Conservation (phyloP, 2,329 filamentous ascomycete species). For the Cladosporium sp. region DNA sequence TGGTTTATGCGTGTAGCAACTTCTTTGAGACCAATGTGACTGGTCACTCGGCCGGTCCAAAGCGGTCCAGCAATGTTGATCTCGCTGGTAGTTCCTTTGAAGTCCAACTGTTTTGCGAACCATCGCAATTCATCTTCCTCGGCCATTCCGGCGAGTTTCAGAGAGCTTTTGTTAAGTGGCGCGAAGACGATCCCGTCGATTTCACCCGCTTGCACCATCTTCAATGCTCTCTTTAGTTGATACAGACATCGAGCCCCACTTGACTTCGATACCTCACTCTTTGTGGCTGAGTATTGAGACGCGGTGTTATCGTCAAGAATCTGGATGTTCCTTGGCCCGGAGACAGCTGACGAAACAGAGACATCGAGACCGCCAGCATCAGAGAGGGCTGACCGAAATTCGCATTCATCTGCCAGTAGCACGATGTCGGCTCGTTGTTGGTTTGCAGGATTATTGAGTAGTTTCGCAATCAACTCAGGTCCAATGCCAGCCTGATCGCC, state of each 20-base stretch:
- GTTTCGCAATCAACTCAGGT: slow-evolving; percentile 15
- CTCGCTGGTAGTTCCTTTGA: slow-evolving; percentile 15
- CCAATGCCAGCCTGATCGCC: slow-evolving; percentile 16
- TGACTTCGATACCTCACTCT: slow-evolving; percentile 2
- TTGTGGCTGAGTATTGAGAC: background rate
- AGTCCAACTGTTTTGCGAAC: slow-evolving; percentile 16
- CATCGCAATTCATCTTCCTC: slow-evolving; percentile 18
- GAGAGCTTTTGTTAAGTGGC: slow-evolving; percentile 17
- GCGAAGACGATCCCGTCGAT: slow-evolving; percentile 17
- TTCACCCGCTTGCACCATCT: slow-evolving; percentile 5
- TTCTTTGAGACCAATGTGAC: slow-evolving; percentile 11
- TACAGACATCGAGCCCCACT: slow-evolving; percentile 13
- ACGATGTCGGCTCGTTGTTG: slow-evolving; percentile 10
- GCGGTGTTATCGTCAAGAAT: slow-evolving; percentile 14
- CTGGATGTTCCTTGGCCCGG: background rate
- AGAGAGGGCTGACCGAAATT: slow-evolving; percentile 3
- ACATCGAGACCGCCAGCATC: background rate
- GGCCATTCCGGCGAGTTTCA: slow-evolving; percentile 17
- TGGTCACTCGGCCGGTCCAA: slow-evolving; percentile 17
- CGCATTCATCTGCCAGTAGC: slow-evolving; percentile 12
- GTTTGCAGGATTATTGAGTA: slow-evolving; percentile 11
- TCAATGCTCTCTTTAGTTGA: slow-evolving; percentile 12
- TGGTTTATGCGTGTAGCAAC: slow-evolving; percentile 13
- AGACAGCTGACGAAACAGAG: background rate
- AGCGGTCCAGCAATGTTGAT: slow-evolving; percentile 16